phyloP scores from a whole-genome alignment of 1,284 basidiomycete genomes.

The Tetrapyrgos nigripes region DNA sequence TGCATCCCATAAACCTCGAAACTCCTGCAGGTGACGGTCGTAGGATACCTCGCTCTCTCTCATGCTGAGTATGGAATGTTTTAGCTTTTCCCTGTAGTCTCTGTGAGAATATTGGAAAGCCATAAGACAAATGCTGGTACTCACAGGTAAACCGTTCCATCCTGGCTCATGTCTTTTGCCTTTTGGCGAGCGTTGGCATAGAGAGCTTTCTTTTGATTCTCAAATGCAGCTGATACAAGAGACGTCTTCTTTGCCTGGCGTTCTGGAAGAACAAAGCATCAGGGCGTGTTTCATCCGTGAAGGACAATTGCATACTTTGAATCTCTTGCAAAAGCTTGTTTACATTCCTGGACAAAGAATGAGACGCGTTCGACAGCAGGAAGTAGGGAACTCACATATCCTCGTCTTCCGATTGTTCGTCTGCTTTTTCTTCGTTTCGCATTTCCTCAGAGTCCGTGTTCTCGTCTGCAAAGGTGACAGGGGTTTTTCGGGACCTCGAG shows the following conservation, averaged over 20 bases:
- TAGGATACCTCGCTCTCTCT: slow-evolving; percentile 21
- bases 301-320: slow-evolving; percentile 18
- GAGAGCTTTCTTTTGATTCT: slow-evolving; percentile 33
- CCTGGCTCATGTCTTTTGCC: slow-evolving; percentile 27
- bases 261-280: slow-evolving; percentile 20
- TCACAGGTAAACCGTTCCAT: slow-evolving; percentile 27
- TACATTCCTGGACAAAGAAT: slow-evolving; percentile 6
- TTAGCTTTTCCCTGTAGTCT: slow-evolving; percentile 23
- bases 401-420: slow-evolving; percentile 14
- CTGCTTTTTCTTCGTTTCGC: slow-evolving; percentile 18
- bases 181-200: slow-evolving; percentile 29
- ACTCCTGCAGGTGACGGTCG: slow-evolving; percentile 17
- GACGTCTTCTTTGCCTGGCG: slow-evolving; percentile 30
- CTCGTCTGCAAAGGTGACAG: slow-evolving; percentile 20
- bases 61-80: slow-evolving; percentile 20
- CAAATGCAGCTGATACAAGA: slow-evolving; percentile 29
- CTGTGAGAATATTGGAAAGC: neutral
- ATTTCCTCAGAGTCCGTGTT: slow-evolving; percentile 18
- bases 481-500: slow-evolving; percentile 13
- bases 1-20: slow-evolving; percentile 22
- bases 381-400: slow-evolving; percentile 13
- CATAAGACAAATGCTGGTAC: neutral
- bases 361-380: neutral
- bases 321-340: slow-evolving; percentile 27
- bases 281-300: neutral